Conservation (phyloP, 345 rosid genomes). For the Syzygium grande region DNA sequence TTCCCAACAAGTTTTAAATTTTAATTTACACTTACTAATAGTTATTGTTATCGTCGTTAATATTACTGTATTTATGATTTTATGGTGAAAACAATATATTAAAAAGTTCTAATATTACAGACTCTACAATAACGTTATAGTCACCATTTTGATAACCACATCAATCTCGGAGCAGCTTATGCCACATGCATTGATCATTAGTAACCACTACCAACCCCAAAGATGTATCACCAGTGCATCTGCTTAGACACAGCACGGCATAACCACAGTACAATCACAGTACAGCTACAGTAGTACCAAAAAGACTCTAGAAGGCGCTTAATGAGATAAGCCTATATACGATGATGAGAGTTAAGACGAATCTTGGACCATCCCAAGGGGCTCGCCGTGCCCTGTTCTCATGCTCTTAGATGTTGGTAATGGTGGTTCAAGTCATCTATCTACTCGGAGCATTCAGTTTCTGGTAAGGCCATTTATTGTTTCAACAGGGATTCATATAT, state of each 20-base stretch:
- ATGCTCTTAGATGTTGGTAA: not conserved
- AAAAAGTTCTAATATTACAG: no score
- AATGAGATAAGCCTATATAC: not conserved
- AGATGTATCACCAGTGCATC: not conserved
- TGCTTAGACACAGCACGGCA: not conserved
- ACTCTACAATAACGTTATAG: no score
- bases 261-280: not conserved
- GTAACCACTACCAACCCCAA: not conserved
- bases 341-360: not conserved
- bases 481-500: not conserved
- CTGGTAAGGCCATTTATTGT: not conserved
- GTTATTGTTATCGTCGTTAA: no score
- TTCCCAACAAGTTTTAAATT: no score
- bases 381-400: not conserved
- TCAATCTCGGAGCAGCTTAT: no score
- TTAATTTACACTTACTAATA: no score
- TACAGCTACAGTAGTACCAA: not conserved
- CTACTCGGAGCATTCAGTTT: not conserved
- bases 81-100: no score
- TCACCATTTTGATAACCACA: no score
- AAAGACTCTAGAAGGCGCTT: not conserved
- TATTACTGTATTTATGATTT: no score
- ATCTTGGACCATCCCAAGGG: not conserved
- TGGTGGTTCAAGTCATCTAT: not conserved
- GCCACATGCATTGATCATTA: no score